Evolutionary conservation across 345 rosid genomes (phyloP), one percentile per base, ranked within the genome.

Genomic region (Citrus mangshanensis): DNA sequence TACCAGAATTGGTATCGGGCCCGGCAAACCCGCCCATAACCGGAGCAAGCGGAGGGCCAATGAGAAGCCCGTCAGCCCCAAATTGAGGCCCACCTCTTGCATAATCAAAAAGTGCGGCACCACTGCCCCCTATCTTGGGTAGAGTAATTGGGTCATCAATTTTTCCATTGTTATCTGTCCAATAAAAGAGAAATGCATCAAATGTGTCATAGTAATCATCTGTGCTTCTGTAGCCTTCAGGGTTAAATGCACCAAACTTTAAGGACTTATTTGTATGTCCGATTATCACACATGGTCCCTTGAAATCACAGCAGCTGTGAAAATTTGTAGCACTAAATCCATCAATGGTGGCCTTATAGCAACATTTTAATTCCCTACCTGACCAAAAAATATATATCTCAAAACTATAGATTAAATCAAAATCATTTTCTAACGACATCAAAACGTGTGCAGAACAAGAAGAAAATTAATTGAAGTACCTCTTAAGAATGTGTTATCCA

Each of bases 161-260:
- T 14, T 51, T 69, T 32, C 67, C 78, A 8, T 80, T 61, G 2
- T 85, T 67, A 2, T 83, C 89, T 10, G 79, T 68, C 97, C 98
- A 93, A 62, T 95, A 95, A 82, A 89, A 95, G 79, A 93, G 94
- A 81, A 91, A 95, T 19, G 93, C 85, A 42, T 91, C 97, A 42
- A 95, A 95, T 0, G 97, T 85, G 73, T 95, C 97, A 42, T 89
- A 91, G 71, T 93, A 93, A 76, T 95, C 97, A 80, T 93, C 95
- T 0, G 97, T 95, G 87, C 98, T 90, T 78, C 92, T 83, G 60
- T 91, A 95, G n/a, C 98, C 98, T 78, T 93, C 97, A 0, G 97
- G 92, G 40, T 79, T 94, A 79, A 91, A 94, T 28, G 90, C 96
- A 32, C 97, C 98, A 75, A 91, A 93, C 85, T 93, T 91, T 89